Base-by-base conservation (phyloP, 192 early-diverging fungal genomes). In the Piromyces sp. region DNA sequence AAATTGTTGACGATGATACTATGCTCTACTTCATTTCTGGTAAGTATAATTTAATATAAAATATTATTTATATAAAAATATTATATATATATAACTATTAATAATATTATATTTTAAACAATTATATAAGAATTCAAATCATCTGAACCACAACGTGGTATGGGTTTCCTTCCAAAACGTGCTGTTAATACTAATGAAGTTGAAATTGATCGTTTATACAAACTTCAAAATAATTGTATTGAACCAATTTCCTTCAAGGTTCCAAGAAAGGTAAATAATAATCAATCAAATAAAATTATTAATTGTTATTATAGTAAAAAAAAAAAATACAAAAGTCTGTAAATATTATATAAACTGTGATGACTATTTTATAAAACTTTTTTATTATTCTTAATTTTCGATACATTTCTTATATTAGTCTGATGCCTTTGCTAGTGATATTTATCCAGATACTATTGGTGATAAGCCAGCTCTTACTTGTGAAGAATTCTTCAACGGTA, bases 231-330 rank as follows among this genome's bases (percentile, higher is more conserved):
- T 68, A 93, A 92, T 79, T 84, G 93, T 80, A 91, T 99, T 38
- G 98, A 98, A 87, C 98, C 98, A 22, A 94, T 99, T 80, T 95
- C 95, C 36, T 97, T 99, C 87, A 95, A 92, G 80, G 97, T 99
- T 17, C 98, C 98, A 33, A 87, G 98, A 86, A 96, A 94, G 93
- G 95, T 94, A 87, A 84, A 9, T 9, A 68, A 28, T n/a, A 26
- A 38, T 14, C 14, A 38, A 38, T 38, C 14, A 14, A 38, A 38
- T 38, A 38, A 14, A 38, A 38, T 6, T 33, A 33, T 33, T 33
- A 33, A 33, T n/a, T n/a, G n/a, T n/a, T n/a, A n/a, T n/a, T n/a
- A n/a, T n/a, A n/a, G n/a, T n/a, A n/a, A n/a, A n/a, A n/a, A 36
- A 36, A 36, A 36, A 36, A 36, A 36, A 36, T 12, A 36, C 12